These are phyloP conservation scores for Boletus edulis DNA, from an alignment of 768 basidiomycete genomes.

Conservation along the genomic window DNA sequence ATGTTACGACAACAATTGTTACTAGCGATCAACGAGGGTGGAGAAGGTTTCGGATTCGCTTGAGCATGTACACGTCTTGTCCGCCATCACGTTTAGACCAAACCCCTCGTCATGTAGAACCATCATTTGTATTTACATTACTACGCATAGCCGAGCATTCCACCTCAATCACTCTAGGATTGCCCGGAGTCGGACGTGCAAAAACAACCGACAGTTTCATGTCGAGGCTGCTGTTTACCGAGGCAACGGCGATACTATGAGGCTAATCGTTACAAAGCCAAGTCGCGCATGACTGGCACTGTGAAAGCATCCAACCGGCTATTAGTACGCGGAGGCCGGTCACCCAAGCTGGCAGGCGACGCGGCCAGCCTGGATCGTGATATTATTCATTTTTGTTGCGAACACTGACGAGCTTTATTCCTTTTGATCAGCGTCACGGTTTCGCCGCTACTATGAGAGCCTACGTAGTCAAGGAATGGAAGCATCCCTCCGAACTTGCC, in stretches of 20 bases:
- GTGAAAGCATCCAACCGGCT: no score
- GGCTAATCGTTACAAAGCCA: no score
- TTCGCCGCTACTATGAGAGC: slow-evolving; percentile 69
- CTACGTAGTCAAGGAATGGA: slow-evolving; percentile 68
- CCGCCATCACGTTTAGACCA: slow-evolving; percentile 12
- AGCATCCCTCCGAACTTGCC: slow-evolving; percentile 63
- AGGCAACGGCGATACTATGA: no score
- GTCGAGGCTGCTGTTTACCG: no score
- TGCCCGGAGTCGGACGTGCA: background rate
- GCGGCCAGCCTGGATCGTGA: no score
- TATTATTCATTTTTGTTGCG: no score
- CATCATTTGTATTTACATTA: slow-evolving; percentile 35
- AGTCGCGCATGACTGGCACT: no score
- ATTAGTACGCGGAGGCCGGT: no score
- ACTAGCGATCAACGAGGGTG: slow-evolving; percentile 93
- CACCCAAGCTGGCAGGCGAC: no score
- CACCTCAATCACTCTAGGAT: background rate
- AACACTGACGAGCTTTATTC: no score
- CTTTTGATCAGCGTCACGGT: background rate
- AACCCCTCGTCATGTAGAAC: slow-evolving; percentile 22
- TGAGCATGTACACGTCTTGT: slow-evolving; percentile 23
- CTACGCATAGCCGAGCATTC: background rate
- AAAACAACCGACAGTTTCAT: no score
- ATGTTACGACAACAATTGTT: slow-evolving; percentile 89
- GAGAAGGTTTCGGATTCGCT: slow-evolving; percentile 91